Evolutionary conservation across 306 rosid species (phyloP), one percentile per base, ranked within the genome.

Genomic region (Betula pendula): DNA sequence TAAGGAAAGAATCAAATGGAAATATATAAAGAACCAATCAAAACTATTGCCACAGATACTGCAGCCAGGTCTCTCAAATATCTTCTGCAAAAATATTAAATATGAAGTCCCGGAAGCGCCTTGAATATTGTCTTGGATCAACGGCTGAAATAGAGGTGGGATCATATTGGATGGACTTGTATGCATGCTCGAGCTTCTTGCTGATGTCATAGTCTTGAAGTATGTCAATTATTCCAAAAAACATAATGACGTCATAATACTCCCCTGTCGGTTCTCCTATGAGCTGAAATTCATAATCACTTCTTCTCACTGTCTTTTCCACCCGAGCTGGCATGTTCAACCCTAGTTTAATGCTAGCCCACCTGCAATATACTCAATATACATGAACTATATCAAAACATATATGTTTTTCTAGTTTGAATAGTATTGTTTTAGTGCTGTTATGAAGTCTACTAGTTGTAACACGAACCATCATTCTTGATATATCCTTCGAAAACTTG

Each of bases 171-270:
- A 94, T 52, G 82, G 98, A 94, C 81, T 94, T 94, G 86, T 94
- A 94, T 3, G 97, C 98, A 84, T 94, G 98, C 67, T 94, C 98
- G 53, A 94, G 97, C 90, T 94, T 94, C 94, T 94, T 94, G 90
- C 96, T 94, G 43, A 94, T 94, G 82, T 94, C 98, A 71, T 94
- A 94, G 85, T 94, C 98, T 81, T 94, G 98, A 82, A 94, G 98
- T 60, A 92, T 94, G 90, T 94, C 98, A 77, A 94, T 94, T 79
- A 94, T 68, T 9, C 96, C 97, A 75, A 91, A 94, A 73, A 88
- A 86, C 84, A 94, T 83, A 19, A 84, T 79, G 67, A 87, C 98
- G 29, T 90, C 89, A 62, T 94, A 92, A 59, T 71, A 90, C 71
- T 94, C 96, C 67, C 92, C 98, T 25, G 90, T 88, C 69, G 97